Base-by-base conservation (phyloP, 441 rosid species). In the Pelargonium australe region DNA sequence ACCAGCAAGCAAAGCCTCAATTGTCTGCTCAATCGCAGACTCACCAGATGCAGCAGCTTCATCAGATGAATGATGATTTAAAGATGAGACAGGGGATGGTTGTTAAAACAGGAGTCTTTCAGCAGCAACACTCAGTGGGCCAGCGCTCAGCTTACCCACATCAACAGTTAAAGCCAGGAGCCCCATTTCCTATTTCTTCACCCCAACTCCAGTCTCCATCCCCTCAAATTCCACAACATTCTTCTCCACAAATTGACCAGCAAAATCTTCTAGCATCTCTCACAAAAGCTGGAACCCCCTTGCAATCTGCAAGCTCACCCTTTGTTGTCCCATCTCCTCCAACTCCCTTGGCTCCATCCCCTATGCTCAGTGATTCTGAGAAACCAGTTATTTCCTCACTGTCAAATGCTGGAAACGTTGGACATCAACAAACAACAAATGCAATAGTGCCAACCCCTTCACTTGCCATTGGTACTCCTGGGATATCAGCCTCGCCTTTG, bases 211-310 rank as follows among this genome's bases (percentile, higher is more conserved):
- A 79, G 81, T 83, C 87, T 68, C 79, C 85, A 65, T 91, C 97
- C 70, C 95, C 93, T 37, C 96, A 91, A 80, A 81, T 91, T 73
- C 75, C 80, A n/a, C 99, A 85, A 72, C 87, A 89, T 80, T 75
- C 93, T 80, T 95, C 99, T 78, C 97, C 97, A 53, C 97, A 88
- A 85, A 72, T 90, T 68, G 97, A 95, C 79, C 99, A 90, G 82
- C 94, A 90, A 81, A 88, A 78, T 76, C 72, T 85, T 40, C 76
- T 76, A 2, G 31, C 84, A 76, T 75, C 95, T 58, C 71, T 85
- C 67, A 81, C 82, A 70, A 89, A 83, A 81, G 72, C 76, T 65
- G 94, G 96, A 74, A 91, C 96, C 34, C 97, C 97, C 47, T 78
- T 85, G 80, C 99, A 88, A 74, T 83, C 96, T 74, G 87, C 89